Evolutionary conservation across 2,329 filamentous ascomycete species (phyloP).

Genomic region (Venturia oleaginea): DNA sequence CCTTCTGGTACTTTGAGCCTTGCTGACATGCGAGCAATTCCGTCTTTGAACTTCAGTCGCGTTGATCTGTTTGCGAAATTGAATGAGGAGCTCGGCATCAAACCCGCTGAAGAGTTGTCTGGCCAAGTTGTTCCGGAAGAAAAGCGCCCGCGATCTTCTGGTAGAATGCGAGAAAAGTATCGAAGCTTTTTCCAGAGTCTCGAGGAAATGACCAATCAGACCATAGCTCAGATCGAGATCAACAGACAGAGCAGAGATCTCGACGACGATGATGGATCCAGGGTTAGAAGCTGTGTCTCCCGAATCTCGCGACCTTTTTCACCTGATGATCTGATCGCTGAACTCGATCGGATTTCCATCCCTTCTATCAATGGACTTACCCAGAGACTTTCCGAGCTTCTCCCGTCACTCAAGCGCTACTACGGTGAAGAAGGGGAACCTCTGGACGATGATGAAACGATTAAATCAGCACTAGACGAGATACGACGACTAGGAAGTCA

Average conservation of each 20-base stretch:
- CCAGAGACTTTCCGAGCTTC: conserved; percentile 35
- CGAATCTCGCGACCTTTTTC: conserved; percentile 22
- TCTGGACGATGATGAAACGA: conserved; percentile 19
- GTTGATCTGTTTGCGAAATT: conserved; percentile 38
- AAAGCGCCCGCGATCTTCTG: conserved; percentile 27
- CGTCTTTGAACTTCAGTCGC: conserved; percentile 40
- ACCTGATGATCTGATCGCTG: conserved; percentile 33
- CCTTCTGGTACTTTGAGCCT: conserved; percentile 18
- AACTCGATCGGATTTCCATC: conserved; percentile 37
- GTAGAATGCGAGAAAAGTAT: conserved; percentile 34
- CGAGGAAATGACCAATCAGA: conserved; percentile 12
- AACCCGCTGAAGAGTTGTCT: conserved; percentile 23
- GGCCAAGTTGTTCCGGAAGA: conserved; percentile 21
- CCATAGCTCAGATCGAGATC: background rate
- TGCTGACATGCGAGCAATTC: conserved; percentile 32
- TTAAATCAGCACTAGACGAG: conserved; percentile 19
- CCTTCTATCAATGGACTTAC: conserved; percentile 38
- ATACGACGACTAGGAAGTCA: conserved; percentile 12
- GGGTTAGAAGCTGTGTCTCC: background rate
- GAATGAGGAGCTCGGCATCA: conserved; percentile 34
- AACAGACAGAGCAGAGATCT: background rate
- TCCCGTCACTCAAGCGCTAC: conserved; percentile 35
- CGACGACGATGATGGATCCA: background rate
- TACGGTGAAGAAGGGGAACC: conserved; percentile 29
- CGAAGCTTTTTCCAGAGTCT: conserved; percentile 36